Evolutionary conservation across 768 basidiomycete species (phyloP).

Genomic region (Kwoniella bestiolae): DNA sequence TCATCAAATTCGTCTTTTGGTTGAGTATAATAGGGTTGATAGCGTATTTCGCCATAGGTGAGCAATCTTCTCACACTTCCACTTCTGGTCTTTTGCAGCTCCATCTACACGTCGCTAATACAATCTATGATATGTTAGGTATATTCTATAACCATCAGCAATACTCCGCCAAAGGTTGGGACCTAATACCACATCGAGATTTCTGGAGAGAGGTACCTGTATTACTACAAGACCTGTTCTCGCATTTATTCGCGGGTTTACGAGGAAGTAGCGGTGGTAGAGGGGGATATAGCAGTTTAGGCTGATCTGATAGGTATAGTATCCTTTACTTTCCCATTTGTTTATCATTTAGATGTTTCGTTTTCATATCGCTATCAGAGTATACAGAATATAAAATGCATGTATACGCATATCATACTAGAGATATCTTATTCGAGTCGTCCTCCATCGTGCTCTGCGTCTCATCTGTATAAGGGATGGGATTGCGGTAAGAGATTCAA

Average conservation of each 20-base stretch:
- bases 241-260: constrained; percentile 49
- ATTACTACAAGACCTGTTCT: constrained; percentile 43
- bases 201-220: constrained; percentile 56
- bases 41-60: constrained; percentile 53
- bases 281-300: constrained; percentile 49
- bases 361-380: neutral
- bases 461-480: no score
- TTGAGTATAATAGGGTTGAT: constrained; percentile 40
- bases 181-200: constrained; percentile 57
- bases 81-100: no score
- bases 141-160: constrained; percentile 58
- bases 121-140: constrained; percentile 35
- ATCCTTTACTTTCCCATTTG: neutral
- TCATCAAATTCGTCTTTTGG: constrained; percentile 55
- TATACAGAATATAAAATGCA: no score
- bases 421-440: neutral
- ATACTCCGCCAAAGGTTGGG: constrained; percentile 57
- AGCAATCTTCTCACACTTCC: no score
- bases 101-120: no score
- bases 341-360: neutral
- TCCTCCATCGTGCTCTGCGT: neutral
- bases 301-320: constrained; percentile 18
- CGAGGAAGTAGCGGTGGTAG: constrained; percentile 41
- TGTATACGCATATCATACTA: neutral
- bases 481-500: no score